Percentiles rank a stretch among this genome's conserved stretches.
These are phyloP conservation scores for Botryotinia calthae DNA, from an alignment of 2,329 filamentous ascomycete genomes.

Conservation along the genomic window DNA sequence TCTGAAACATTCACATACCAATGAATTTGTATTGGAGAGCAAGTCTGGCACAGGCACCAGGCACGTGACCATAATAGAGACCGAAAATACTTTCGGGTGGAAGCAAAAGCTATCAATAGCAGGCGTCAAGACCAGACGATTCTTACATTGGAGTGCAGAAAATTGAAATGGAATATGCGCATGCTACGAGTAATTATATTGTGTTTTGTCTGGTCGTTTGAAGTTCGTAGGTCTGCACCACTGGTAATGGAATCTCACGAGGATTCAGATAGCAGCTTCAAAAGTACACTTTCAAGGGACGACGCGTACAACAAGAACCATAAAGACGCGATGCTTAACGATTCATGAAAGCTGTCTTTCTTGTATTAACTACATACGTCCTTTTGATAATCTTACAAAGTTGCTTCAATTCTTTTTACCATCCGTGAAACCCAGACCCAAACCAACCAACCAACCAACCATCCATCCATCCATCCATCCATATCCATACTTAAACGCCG, in stretches of 20 bases:
- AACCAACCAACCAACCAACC: background rate
- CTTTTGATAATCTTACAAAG: slow-evolving; percentile 10
- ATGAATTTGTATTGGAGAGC: background rate
- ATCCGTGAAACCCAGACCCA: slow-evolving; percentile 15
- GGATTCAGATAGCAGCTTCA: background rate
- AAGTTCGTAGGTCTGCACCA: background rate
- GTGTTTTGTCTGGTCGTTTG: background rate
- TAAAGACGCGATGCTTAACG: background rate
- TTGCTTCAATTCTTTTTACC: slow-evolving; percentile 18
- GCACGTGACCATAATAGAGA: background rate
- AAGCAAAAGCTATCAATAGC: background rate
- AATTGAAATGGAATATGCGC: background rate
- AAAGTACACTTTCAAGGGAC: background rate
- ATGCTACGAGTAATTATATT: background rate
- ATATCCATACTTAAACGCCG: slow-evolving; percentile 14
- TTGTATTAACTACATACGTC: slow-evolving; percentile 6
- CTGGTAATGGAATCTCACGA: background rate
- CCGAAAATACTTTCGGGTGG: background rate
- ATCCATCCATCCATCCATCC: background rate
- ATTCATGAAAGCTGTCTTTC: slow-evolving; percentile 7
- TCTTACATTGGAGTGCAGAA: background rate
- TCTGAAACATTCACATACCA: background rate
- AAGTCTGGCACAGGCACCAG: background rate
- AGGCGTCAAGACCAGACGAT: background rate
- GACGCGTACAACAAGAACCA: background rate